Evolutionary conservation across 2,329 filamentous ascomycete genomes (phyloP), one percentile per base, ranked within the genome.

Genomic region (Remersonia thermophila): DNA sequence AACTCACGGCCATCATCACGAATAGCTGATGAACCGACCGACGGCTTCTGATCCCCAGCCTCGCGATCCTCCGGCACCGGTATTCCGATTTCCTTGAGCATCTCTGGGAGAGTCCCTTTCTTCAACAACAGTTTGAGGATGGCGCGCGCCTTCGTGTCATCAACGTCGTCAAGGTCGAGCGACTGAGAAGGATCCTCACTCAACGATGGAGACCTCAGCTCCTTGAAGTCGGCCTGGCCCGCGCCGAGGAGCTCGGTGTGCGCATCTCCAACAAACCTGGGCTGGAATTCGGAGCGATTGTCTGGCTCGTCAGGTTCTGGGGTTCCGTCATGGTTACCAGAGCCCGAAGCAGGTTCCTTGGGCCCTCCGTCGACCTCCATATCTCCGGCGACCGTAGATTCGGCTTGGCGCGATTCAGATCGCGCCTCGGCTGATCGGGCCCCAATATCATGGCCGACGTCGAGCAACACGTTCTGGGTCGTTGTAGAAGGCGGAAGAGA

Each of bases 71-170:
- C 42, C 6, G 35, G 17, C 17, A 43, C 45, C 18, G 40, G 41
- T 34, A 49, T 49, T 8, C 50, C 51, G 7, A 52, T 18, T 20
- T 48, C 27, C 12, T 49, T 45, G 12, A 63, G 30, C 5, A 56
- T 51, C 12, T 44, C 53, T 18, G 57, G 48, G 3, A 65, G 49
- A 3, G 57, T 33, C 6, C 54, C 47, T 23, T 49, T 54, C 1
- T 39, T 44, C 27, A 38, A 39, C 16, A 47, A 28, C 10, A 33
- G 26, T 29, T 37, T 18, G 14, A 49, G 14, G 7, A 41, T 18
- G 27, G 37, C 41, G 16, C 33, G 40, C 9, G 33, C 38, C 18
- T 43, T 35, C 3, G 26, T 23, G 28, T 44, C 43, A 28, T 45
- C 13, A 28, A 27, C 25, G 25, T 23, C 41, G 8, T 40, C 41